Evolutionary conservation across 495 filamentous ascomycete genomes (phyloP).

Genomic region (Talaromyces ruber): DNA sequence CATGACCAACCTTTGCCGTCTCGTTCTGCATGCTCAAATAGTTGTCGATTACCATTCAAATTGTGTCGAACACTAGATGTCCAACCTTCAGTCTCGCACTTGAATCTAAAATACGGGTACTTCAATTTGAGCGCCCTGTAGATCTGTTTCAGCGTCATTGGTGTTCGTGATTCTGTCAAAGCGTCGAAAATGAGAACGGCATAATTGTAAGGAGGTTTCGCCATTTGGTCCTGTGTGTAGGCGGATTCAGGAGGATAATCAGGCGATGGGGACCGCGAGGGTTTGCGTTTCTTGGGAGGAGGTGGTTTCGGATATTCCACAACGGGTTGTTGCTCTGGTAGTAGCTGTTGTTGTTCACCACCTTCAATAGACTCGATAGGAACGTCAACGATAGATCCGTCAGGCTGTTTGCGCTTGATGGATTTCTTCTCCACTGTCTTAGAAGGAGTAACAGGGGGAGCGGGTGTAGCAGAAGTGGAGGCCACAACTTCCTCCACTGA

Average conservation of each 20-base stretch:
- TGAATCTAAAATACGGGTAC: constrained; percentile 87
- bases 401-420: constrained; percentile 62
- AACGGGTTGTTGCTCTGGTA: constrained; percentile 22
- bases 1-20: constrained; percentile 67
- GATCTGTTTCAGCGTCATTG: constrained; percentile 85
- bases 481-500: constrained; percentile 42
- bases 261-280: constrained; percentile 60
- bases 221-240: constrained; percentile 75
- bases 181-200: constrained; percentile 87
- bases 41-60: constrained; percentile 70
- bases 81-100: constrained; percentile 77
- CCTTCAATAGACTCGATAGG: constrained; percentile 37
- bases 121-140: constrained; percentile 81
- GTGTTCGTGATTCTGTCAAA: constrained; percentile 58
- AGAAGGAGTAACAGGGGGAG: constrained; percentile 42
- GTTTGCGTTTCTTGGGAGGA: constrained; percentile 46
- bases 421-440: constrained; percentile 71
- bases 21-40: constrained; percentile 77
- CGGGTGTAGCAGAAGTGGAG: not conserved
- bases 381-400: constrained; percentile 33
- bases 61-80: constrained; percentile 97
- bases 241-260: constrained; percentile 64
- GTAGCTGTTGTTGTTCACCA: constrained; percentile 25
- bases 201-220: constrained; percentile 81
- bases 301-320: constrained; percentile 36